These are phyloP conservation scores for Crotalaria pallida DNA, from an alignment of 306 rosid genomes.

Conservation along the genomic window DNA sequence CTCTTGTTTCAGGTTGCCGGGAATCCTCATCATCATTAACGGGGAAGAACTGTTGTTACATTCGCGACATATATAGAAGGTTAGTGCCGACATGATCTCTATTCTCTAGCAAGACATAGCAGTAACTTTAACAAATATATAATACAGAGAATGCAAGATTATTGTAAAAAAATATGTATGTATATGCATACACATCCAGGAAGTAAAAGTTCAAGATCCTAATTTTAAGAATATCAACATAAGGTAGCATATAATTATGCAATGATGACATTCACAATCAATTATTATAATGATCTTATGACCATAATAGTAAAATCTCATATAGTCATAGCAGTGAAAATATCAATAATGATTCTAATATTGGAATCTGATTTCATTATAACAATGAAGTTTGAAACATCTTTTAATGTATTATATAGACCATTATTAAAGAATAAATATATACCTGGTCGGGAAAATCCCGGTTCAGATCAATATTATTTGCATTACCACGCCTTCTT, in stretches of 20 bases:
- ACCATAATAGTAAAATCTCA: not conserved
- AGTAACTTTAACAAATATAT: not conserved
- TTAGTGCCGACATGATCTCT: slow-evolving; percentile 3
- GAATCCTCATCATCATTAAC: slow-evolving; percentile 48
- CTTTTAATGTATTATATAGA: not conserved
- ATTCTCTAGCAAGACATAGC: not conserved
- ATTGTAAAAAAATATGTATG: not conserved
- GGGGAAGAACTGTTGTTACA: slow-evolving; percentile 54
- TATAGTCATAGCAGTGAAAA: slow-evolving; percentile 1
- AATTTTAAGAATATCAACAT: not conserved
- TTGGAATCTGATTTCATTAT: slow-evolving; percentile 12
- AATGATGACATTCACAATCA: not conserved
- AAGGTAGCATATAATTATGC: not conserved
- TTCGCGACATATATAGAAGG: slow-evolving; percentile 16
- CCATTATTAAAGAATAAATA: not conserved
- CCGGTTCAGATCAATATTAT: slow-evolving; percentile 79
- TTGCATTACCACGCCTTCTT: slow-evolving; percentile 77
- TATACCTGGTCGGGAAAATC: slow-evolving; percentile 96
- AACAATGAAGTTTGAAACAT: slow-evolving; percentile 9
- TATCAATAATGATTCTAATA: not conserved
- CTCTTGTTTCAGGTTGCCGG: slow-evolving; percentile 90
- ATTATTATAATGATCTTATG: not conserved
- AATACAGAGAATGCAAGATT: not conserved
- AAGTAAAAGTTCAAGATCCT: not conserved
- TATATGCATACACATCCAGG: not conserved